These are phyloP conservation scores for Mortierella sp. DNA, from an alignment of 371 early-diverging fungal species.

Conservation along the genomic window DNA sequence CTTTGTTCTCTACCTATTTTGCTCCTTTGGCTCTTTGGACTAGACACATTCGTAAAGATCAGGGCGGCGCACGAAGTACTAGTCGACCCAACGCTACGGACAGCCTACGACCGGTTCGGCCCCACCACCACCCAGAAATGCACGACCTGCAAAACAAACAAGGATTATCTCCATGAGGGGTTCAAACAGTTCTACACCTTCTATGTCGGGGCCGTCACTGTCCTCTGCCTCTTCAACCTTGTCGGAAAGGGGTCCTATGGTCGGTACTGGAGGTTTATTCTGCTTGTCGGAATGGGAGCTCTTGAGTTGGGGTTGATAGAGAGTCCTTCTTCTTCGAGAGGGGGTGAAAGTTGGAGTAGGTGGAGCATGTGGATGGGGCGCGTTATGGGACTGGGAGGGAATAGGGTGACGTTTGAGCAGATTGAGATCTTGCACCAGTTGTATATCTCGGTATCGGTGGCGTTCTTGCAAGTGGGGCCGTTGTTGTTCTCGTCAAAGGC, in stretches of 20 bases:
- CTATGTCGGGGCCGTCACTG: constrained; percentile 54
- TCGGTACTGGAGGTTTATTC: constrained; percentile 66
- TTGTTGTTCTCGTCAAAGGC: constrained; percentile 38
- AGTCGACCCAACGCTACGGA: constrained; percentile 64
- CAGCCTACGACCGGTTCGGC: constrained; percentile 72
- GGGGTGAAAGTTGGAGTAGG: neutral
- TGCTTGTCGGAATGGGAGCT: constrained; percentile 50
- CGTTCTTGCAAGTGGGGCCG: constrained; percentile 65
- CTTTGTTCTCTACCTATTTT: neutral
- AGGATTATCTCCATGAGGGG: constrained; percentile 57
- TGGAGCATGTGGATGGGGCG: neutral
- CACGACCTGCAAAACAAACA: constrained; percentile 57
- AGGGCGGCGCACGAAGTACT: constrained; percentile 72
- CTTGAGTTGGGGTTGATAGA: too few relatives aligned
- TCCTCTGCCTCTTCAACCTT: constrained; percentile 59
- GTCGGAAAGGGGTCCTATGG: constrained; percentile 64
- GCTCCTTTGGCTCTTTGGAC: neutral
- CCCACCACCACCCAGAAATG: constrained; percentile 31
- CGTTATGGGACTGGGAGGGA: constrained; percentile 17
- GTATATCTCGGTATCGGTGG: constrained; percentile 62
- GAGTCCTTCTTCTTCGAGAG: constrained; percentile 39
- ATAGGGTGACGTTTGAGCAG: constrained; percentile 60
- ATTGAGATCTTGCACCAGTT: constrained; percentile 64
- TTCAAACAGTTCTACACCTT: constrained; percentile 32
- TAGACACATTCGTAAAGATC: constrained; percentile 63